Percentiles rank a stretch among this genome's conserved stretches.
Conservation (phyloP, 441 rosid species). For the Sinapis alba region DNA sequence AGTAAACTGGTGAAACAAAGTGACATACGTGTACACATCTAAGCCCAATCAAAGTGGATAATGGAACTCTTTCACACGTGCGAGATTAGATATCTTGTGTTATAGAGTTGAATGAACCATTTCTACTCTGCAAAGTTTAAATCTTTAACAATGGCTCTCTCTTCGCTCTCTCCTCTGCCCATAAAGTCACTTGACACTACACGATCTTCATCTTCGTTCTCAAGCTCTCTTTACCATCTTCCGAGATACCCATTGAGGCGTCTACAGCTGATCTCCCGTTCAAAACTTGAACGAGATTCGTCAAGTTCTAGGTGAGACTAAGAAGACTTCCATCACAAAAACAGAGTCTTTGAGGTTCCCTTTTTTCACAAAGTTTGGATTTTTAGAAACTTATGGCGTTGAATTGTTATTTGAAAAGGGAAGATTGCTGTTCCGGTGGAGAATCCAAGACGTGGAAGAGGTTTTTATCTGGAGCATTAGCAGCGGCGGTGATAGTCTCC, state of each 20-base stretch:
- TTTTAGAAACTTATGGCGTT: slow-evolving; percentile 25
- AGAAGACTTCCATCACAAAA: neutral
- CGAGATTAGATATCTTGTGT: neutral
- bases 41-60: slow-evolving; percentile 50
- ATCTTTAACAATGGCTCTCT: slow-evolving; percentile 55
- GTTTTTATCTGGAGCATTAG: slow-evolving; percentile 70
- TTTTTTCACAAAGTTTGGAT: neutral
- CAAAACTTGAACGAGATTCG: slow-evolving; percentile 38
- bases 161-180: slow-evolving; percentile 56
- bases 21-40: slow-evolving; percentile 37
- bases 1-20: slow-evolving; percentile 17
- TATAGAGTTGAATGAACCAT: neutral
- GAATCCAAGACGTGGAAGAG: slow-evolving; percentile 55
- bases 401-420: slow-evolving; percentile 52
- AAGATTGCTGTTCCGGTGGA: slow-evolving; percentile 43
- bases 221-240: slow-evolving; percentile 36
- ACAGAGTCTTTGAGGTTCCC: neutral
- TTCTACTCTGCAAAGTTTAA: neutral
- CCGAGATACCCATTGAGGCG: slow-evolving; percentile 44
- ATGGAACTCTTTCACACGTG: slow-evolving; percentile 9
- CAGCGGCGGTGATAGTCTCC: slow-evolving; percentile 60
- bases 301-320: slow-evolving; percentile 47
- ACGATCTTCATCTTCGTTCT: slow-evolving; percentile 31
- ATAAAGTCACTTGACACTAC: slow-evolving; percentile 45
- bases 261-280: slow-evolving; percentile 37